Evolutionary conservation across 108 stramenopile genomes (phyloP).

Genomic region (Cyclotella atomus): DNA sequence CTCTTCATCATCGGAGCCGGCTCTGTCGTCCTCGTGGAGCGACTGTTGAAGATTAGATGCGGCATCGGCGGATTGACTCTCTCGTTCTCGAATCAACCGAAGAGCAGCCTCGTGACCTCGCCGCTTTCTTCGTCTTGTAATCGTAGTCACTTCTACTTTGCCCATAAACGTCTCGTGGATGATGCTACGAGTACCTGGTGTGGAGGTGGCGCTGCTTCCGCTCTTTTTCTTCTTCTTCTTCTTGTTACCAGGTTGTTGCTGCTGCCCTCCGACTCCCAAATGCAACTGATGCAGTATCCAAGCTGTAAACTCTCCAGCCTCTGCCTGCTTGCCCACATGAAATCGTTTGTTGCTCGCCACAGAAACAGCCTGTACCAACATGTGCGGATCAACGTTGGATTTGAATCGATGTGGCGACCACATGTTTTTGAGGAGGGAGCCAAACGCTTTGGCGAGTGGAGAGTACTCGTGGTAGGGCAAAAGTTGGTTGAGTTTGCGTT

Average conservation of each 20-base stretch:
- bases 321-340: constrained; percentile 84
- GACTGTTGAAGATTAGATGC: background rate
- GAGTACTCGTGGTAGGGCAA: constrained; percentile 44
- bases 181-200: constrained; percentile 55
- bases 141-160: constrained; percentile 82
- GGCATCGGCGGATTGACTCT: background rate
- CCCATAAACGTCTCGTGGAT: constrained; percentile 95
- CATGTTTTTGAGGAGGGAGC: constrained; percentile 91
- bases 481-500: background rate
- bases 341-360: constrained; percentile 89
- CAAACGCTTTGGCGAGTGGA: constrained; percentile 78
- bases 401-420: constrained; percentile 96
- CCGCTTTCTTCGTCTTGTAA: constrained; percentile 50
- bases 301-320: constrained; percentile 93
- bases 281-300: constrained; percentile 97
- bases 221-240: constrained; percentile 32
- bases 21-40: constrained; percentile 61
- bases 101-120: constrained; percentile 28
- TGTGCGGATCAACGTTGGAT: constrained; percentile 93
- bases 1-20: constrained; percentile 63
- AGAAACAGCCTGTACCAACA: constrained; percentile 90
- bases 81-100: constrained; percentile 26
- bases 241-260: constrained; percentile 45
- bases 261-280: constrained; percentile 73
- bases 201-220: constrained; percentile 22